These are phyloP conservation scores for Cladosporium sp. DNA, from an alignment of 2,329 filamentous ascomycete species.

Conservation along the genomic window DNA sequence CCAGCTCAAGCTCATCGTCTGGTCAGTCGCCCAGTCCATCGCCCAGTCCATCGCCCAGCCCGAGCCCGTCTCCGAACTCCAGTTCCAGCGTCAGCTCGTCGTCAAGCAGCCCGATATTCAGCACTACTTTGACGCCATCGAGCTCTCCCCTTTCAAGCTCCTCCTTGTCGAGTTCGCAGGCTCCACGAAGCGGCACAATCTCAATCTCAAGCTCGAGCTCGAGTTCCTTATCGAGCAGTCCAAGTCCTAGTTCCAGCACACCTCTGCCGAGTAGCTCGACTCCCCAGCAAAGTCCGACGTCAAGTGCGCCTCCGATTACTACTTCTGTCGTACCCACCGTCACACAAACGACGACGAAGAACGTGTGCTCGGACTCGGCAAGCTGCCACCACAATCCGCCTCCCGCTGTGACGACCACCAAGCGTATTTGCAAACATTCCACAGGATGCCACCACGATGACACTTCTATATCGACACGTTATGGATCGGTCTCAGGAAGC, in stretches of 20 bases:
- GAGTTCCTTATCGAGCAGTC: not conserved
- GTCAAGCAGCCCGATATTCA: not conserved
- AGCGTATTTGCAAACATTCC: not conserved
- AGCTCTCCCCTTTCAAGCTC: not conserved
- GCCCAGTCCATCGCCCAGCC: too few relatives aligned
- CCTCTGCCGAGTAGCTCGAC: not conserved
- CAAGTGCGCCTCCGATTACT: not conserved
- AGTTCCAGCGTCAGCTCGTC: too few relatives aligned
- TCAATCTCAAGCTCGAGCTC: not conserved
- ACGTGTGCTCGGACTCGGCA: not conserved
- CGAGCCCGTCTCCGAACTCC: too few relatives aligned
- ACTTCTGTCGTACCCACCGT: not conserved
- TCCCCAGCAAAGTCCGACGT: not conserved
- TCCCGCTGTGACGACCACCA: not conserved
- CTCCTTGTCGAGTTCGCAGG: not conserved
- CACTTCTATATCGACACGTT: not conserved
- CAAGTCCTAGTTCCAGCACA: not conserved
- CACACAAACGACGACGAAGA: not conserved
- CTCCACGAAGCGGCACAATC: not conserved
- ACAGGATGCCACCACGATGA: slow-evolving; percentile 1
- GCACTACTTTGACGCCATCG: not conserved
- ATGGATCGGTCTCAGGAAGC: slow-evolving; percentile 1
- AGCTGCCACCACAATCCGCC: not conserved
- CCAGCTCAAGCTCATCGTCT: not conserved
- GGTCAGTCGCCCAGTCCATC: too few relatives aligned